A percentile compares a stretch with the other conserved stretches of the same genome.
phyloP scores from a whole-genome alignment of 2,329 filamentous ascomycete species.

The Verruconis gallopava region DNA sequence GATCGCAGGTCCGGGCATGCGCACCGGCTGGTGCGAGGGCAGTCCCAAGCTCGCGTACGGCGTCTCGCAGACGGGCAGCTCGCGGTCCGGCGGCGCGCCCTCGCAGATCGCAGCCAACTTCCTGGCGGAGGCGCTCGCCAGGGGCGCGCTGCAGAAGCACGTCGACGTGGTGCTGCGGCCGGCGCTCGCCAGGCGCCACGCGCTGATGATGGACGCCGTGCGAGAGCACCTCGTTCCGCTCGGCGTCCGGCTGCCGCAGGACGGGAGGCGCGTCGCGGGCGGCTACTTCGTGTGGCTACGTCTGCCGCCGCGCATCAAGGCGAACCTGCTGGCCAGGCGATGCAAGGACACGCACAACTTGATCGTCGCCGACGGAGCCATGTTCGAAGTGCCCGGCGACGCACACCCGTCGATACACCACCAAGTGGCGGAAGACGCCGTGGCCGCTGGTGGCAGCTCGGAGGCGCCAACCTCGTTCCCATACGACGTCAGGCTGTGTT shows the following conservation, averaged over 20 bases:
- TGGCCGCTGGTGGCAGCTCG: conserved; percentile 23
- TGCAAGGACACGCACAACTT: conserved; percentile 52
- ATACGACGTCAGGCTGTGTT: conserved; percentile 51
- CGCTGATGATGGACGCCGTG: conserved; percentile 46
- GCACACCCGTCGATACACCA: too few species aligned
- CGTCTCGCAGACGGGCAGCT: conserved; percentile 47
- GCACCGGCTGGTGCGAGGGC: conserved; percentile 78
- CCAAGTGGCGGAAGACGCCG: conserved; percentile 11
- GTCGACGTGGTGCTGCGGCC: conserved; percentile 42
- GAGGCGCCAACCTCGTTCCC: conserved; percentile 39
- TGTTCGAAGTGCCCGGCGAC: conserved; percentile 56
- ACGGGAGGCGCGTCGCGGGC: conserved; percentile 4
- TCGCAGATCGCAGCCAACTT: conserved; percentile 47
- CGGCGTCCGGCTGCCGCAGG: conserved; percentile 37
- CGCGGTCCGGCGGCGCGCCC: conserved; percentile 45
- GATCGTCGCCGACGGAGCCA: conserved; percentile 51
- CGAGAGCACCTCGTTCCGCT: conserved; percentile 46
- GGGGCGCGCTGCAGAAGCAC: conserved; percentile 39
- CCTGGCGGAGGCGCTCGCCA: conserved; percentile 40
- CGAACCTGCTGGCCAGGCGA: conserved; percentile 41
- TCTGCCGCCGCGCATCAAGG: conserved; percentile 43
- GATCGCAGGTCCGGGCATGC: conserved; percentile 63
- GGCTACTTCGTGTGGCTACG: conserved; percentile 80
- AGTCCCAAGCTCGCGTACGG: conserved; percentile 47
- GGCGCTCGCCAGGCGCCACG: conserved; percentile 41